phyloP scores from a whole-genome alignment of 2,329 filamentous ascomycete species.

The Pseudogymnoascus sp. region DNA sequence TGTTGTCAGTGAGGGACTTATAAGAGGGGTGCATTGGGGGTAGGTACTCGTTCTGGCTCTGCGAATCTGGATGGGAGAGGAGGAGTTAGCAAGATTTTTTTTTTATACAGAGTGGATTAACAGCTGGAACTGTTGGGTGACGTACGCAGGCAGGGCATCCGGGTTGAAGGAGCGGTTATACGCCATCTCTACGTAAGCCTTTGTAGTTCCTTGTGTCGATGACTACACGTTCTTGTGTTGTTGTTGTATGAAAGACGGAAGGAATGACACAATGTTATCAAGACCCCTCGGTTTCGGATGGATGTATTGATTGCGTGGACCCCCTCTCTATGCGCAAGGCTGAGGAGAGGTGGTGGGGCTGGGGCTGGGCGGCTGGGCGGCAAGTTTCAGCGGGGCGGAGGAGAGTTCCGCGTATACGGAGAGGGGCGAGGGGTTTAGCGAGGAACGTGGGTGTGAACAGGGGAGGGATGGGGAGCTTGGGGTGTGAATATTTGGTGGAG shows the following conservation, averaged over 20 bases:
- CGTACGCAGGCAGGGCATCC: conserved; percentile 86
- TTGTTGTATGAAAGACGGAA: not conserved
- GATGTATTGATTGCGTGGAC: not conserved
- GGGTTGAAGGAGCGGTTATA: conserved; percentile 92
- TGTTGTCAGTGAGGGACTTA: no score
- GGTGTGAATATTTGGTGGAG: not conserved
- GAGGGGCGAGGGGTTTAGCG: not conserved
- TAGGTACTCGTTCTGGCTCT: conserved; percentile 38
- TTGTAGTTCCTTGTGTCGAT: not conserved
- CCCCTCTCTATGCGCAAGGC: not conserved
- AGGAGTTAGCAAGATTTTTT: conserved; percentile 20
- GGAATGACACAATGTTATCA: not conserved
- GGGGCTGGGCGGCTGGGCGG: not conserved
- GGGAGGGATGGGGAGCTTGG: not conserved
- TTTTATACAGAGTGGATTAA: conserved; percentile 7
- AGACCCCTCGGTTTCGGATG: not conserved
- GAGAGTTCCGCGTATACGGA: not conserved
- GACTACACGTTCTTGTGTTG: not conserved
- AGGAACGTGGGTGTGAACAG: not conserved
- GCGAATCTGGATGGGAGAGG: conserved; percentile 35
- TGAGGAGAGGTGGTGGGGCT: not conserved
- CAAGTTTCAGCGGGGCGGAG: not conserved
- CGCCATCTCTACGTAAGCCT: conserved; percentile 54
- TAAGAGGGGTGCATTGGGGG: no score
- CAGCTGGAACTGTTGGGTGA: conserved; percentile 16